Evolutionary conservation across 805 yeast species (phyloP), one percentile per base, ranked within the genome.

Genomic region (Suhomyces canberraensis): DNA sequence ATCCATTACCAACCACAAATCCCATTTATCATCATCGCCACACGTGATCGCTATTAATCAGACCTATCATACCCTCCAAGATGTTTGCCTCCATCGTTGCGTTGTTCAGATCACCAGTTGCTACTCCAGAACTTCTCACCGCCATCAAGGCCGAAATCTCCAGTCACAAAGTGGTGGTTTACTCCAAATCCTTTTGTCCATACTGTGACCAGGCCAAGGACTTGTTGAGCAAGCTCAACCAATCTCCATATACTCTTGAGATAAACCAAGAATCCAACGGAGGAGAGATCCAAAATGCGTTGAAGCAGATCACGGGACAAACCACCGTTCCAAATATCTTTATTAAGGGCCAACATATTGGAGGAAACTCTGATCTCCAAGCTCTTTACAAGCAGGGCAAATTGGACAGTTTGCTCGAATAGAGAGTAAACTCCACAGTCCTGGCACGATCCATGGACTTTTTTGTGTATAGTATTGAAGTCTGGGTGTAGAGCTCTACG

Each of bases 131-230:
- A 31, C 32, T 38, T 16, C 21, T 39, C 4, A 39, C 35, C 19
- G 44, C 38, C 16, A 25, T 50, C 26, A 34, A 41, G 24, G 22
- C 20, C 11, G 29, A 30, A 8, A 44, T 50, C 13, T 38, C 21
- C 8, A 24, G 44, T 5, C 37, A 47, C 26, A 46, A 45, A 31
- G 44, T 56, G 2, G 50, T 52, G 14, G 52, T 57, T 4, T 57
- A 44, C 30, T 61, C 66, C 34, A 63, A 63, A 46, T 26, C 61
- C 33, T 69, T 69, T 47, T 67, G 78, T 46, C 76, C 78, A 25
- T 64, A 65, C 47, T 52, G 69, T 65, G 17, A 36, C 43, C 40
- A 61, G 63, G 37, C 66, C 70, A 78, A 71, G 66, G 57, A 55
- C 29, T 35, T 51, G 16, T 39, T 58, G 17, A 31, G 33, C n/a